Base-by-base conservation (phyloP, 106 monocot genomes). In the Narthecium ossifragum region DNA sequence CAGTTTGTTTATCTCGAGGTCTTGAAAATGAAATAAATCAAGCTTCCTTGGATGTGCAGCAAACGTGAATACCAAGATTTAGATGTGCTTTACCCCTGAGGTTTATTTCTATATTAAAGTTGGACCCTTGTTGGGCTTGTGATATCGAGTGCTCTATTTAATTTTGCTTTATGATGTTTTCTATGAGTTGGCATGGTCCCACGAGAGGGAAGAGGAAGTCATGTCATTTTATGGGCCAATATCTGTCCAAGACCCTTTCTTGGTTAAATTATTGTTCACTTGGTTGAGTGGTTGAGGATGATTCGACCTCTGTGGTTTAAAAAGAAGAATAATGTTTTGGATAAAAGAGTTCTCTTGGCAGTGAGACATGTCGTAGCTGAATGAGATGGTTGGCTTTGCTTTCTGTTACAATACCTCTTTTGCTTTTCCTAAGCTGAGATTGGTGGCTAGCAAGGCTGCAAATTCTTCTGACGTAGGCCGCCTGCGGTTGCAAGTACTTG, bases 401-500 rank as follows among this genome's bases (percentile, higher is more conserved):
- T 20, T 55, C 27, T 53, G 15, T 61, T 55, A 60, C 23, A 10
- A 47, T 55, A 60, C 34, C 37, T 32, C 11, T 5, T 28, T 24
- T 14, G 15, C 48, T 58, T n/a, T 5, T 48, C 0, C 46, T 8
- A 65, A 33, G 23, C 26, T 49, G 34, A 65, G 9, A 4, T 1
- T 27, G 26, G 33, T 51, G 15, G 31, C 26, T 7, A 24, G 47
- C 22, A 73, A 52, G 55, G 68, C 73, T 60, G 52, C 37, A 15
- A 51, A 59, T 41, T 45, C 59, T 12, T 38, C 46, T 26, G 46
- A 56, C 12, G 54, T 34, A 20, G 14, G 20, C 5, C 14, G 40
- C 23, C 24, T 37, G 50, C 31, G 47, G 34, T 46, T 56, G 48
- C 62, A 58, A n/a, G 2, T 63, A 0, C 59, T 86, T 2, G 39